phyloP scores from a whole-genome alignment of 2,329 filamentous ascomycete species.

The Thielaviopsis punctulata region DNA sequence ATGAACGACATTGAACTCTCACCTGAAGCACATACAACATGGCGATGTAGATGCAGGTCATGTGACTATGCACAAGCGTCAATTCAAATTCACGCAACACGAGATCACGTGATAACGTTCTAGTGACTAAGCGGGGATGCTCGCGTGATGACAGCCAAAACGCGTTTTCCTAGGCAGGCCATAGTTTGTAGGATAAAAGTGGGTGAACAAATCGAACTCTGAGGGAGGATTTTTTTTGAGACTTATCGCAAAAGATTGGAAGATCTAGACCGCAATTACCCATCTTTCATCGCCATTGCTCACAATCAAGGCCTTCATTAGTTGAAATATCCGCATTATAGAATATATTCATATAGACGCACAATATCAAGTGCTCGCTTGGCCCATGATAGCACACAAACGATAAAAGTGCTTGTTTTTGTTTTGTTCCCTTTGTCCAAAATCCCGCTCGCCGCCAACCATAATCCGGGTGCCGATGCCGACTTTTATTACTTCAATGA shows the following conservation, averaged over 20 bases:
- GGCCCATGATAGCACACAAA: too few relatives aligned
- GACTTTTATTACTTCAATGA: neutral
- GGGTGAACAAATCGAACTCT: too few relatives aligned
- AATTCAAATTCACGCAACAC: neutral
- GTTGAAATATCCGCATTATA: too few relatives aligned
- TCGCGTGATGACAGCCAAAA: neutral
- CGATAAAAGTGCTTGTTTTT: too few relatives aligned
- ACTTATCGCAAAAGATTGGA: too few relatives aligned
- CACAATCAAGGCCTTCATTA: too few relatives aligned
- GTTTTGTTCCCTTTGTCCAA: neutral
- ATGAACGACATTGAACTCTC: neutral
- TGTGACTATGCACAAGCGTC: neutral
- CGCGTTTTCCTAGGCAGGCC: neutral
- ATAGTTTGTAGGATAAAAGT: neutral
- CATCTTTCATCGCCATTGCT: too few relatives aligned
- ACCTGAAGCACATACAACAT: neutral
- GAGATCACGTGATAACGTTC: constrained; percentile 4
- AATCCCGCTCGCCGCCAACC: neutral
- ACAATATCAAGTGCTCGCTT: too few relatives aligned
- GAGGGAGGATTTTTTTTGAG: too few relatives aligned
- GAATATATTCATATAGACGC: too few relatives aligned
- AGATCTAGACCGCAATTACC: too few relatives aligned
- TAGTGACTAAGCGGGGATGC: neutral
- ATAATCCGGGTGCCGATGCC: neutral
- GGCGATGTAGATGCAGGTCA: neutral